These are phyloP conservation scores for Furcasterigmium sp. DNA, from an alignment of 2,329 filamentous ascomycete genomes.

Conservation along the genomic window DNA sequence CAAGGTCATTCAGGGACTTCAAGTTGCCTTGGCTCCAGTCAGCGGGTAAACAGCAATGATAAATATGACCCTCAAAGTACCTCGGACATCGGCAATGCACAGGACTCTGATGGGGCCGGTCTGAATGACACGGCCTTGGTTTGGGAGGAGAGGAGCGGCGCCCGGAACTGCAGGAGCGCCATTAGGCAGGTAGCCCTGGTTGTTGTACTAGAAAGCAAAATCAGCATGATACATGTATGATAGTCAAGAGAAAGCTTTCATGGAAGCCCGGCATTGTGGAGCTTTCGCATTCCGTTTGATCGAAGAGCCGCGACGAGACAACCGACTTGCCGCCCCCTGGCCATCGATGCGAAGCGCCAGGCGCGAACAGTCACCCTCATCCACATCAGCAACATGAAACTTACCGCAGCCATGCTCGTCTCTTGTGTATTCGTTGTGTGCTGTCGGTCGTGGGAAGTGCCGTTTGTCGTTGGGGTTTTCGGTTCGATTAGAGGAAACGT, in stretches of 20 bases:
- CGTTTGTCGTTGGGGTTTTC: constrained; percentile 6
- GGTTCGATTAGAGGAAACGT: constrained; percentile 6
- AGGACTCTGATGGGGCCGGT: constrained; percentile 61
- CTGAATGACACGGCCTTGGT: constrained; percentile 62
- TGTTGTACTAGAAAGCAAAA: constrained; percentile 33
- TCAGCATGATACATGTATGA: too few species aligned
- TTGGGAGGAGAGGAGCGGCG: constrained; percentile 60
- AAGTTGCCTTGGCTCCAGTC: constrained; percentile 66
- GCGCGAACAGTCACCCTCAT: too few species aligned
- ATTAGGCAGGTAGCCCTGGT: constrained; percentile 57
- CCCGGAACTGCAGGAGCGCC: constrained; percentile 53
- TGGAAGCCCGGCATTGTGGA: too few species aligned
- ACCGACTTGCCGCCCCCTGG: too few species aligned
- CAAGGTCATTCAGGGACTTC: constrained; percentile 91
- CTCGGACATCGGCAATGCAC: constrained; percentile 69
- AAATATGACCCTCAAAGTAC: too few species aligned
- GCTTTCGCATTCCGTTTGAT: too few species aligned
- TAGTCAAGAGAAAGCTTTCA: too few species aligned
- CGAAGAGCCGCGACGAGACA: too few species aligned
- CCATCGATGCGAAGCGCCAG: too few species aligned
- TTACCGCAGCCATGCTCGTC: constrained; percentile 13
- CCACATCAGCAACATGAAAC: constrained; percentile 1
- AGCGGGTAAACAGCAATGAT: constrained; percentile 1
- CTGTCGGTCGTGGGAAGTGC: constrained; percentile 5
- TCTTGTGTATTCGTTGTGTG: background rate